Percentiles rank a stretch among this genome's conserved stretches.
These are phyloP conservation scores for Colletotrichum sp. DNA, from an alignment of 2,329 filamentous ascomycete species.

Conservation along the genomic window DNA sequence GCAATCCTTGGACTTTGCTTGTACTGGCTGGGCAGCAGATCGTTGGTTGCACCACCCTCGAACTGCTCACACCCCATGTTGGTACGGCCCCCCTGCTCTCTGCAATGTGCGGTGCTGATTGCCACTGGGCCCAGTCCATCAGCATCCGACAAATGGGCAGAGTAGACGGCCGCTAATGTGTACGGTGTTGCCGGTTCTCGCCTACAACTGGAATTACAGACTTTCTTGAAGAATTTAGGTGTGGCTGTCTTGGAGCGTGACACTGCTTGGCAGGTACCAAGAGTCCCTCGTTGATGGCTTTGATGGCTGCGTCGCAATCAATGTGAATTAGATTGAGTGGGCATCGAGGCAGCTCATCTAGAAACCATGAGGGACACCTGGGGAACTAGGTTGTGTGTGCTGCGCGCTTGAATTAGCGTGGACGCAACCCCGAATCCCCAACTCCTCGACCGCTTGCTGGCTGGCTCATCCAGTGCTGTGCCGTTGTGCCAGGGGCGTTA, in stretches of 20 bases:
- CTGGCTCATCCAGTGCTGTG: not conserved
- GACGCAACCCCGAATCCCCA: not conserved
- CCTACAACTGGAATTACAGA: not conserved
- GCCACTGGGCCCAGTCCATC: not conserved
- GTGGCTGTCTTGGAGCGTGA: not conserved
- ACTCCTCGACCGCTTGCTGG: not conserved
- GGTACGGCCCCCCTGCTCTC: not conserved
- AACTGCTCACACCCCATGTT: not conserved
- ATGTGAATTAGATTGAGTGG: not conserved
- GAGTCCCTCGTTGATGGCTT: not conserved
- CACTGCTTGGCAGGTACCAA: slow-evolving; percentile 4
- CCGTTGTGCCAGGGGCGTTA: not conserved
- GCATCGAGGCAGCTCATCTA: not conserved
- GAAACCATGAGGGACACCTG: not conserved
- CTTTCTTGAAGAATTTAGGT: not conserved
- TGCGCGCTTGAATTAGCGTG: not conserved
- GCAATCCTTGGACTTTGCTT: not conserved
- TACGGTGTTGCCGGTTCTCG: not conserved
- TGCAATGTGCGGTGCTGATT: not conserved
- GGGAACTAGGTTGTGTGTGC: not conserved
- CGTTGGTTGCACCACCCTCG: slow-evolving; percentile 8
- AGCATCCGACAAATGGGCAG: not conserved
- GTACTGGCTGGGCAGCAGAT: slow-evolving; percentile 10
- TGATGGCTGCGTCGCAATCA: slow-evolving; percentile 15
- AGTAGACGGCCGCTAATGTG: not conserved